Evolutionary conservation across 805 yeast species (phyloP), one percentile per base, ranked within the genome.

Genomic region (Blastobotrys peoriensis): DNA sequence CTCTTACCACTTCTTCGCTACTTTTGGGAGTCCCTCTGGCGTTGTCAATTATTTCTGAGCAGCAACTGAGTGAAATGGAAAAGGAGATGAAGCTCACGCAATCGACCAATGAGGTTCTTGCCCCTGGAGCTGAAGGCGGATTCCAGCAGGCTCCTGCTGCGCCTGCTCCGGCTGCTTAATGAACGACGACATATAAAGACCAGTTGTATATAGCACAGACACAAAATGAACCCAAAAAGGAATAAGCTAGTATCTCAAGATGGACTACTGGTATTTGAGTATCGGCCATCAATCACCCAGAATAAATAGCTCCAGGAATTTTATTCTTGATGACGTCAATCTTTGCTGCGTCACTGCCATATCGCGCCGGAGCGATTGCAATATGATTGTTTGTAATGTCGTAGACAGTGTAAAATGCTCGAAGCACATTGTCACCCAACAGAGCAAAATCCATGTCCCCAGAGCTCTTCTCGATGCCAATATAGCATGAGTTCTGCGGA

Each of bases 1-100:
- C 83, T 49, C 53, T 86, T 46, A 80, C 96, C 9, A 81, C 98
- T 9, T 77, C 93, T 35, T 80, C 86, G 35, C 70, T 93, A 57
- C 75, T 93, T 51, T 71, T 93, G 57, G 97, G 96, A 63, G 95
- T 88, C 38, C 99, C 99, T 52, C 75, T 86, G 57, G 81, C 96
- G 5, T 73, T 93, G 58, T 83, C 96, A 43, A 85, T 93, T 57
- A 74, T 93, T 23, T 81, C 88, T 49, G 97, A 91, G 71, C 94
- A 88, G 63, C 97, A 91, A 71, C 76, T 89, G 64, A 79, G 82
- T 62, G 97, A 89, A 70, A 76, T 86, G 82, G 97, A 89, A 73
- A 87, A 85, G 71, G 93, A 88, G 63, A 81, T 87, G 75, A 79
- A 83, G 67, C 66, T 59, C 35, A 47, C 56, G 21, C 61, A 56